Evolutionary conservation across 2,329 filamentous ascomycete species (phyloP).

Genomic region (Epichloe scottii): DNA sequence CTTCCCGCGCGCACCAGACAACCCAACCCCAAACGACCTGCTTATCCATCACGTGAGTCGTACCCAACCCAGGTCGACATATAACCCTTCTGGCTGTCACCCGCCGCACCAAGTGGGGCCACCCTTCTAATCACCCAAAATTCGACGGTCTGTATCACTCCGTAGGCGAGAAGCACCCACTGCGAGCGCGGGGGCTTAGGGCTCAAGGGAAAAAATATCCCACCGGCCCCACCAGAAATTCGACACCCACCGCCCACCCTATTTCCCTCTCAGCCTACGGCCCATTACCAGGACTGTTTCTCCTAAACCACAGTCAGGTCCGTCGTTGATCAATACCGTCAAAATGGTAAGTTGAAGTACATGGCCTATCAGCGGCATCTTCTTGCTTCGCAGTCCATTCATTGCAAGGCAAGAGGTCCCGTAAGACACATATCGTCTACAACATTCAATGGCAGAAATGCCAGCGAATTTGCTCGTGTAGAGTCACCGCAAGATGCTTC

Average conservation of each 20-base stretch:
- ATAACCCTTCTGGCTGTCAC: neutral
- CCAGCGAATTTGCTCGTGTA: constrained; percentile 26
- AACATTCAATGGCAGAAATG: constrained; percentile 28
- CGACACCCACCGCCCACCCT: neutral
- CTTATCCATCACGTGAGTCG: constrained; percentile 22
- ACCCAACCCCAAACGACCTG: neutral
- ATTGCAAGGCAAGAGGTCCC: neutral
- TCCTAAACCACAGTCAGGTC: constrained; percentile 19
- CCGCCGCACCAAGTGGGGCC: constrained; percentile 2
- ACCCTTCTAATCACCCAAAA: neutral
- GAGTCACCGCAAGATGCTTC: constrained; percentile 99
- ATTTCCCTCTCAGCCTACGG: neutral
- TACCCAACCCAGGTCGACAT: constrained; percentile 23
- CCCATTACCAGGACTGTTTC: constrained; percentile 2
- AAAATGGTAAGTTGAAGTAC: constrained; percentile 54
- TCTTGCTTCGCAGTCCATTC: neutral
- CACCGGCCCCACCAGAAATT: constrained; percentile 27
- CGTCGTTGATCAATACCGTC: constrained; percentile 40
- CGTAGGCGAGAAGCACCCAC: constrained; percentile 9
- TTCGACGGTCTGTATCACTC: neutral
- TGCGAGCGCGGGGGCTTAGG: constrained; percentile 19
- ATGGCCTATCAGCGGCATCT: constrained; percentile 19
- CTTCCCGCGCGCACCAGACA: neutral
- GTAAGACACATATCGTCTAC: neutral
- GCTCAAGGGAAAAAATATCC: constrained; percentile 15